Evolutionary conservation across 345 rosid genomes (phyloP).

Genomic region (Eucalyptus tenuipes): DNA sequence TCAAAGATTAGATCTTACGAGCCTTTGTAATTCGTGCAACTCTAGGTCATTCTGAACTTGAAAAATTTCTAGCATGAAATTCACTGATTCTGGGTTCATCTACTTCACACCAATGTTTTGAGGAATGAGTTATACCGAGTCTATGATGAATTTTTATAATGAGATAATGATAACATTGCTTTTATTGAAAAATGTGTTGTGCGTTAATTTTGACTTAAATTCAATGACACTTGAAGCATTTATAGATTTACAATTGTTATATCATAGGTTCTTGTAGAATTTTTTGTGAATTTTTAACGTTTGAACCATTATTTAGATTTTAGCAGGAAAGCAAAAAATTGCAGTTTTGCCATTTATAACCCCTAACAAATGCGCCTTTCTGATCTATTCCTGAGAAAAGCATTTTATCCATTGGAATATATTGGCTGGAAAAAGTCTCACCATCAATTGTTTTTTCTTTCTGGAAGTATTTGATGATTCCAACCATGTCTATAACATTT

Average conservation of each 20-base stretch:
- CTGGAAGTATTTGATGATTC: background rate
- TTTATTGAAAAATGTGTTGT: background rate
- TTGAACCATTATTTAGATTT: background rate
- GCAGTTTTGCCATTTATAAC: background rate
- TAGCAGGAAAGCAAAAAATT: background rate
- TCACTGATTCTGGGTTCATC: background rate
- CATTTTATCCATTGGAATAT: background rate
- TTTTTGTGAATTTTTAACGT: background rate
- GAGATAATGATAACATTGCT: background rate
- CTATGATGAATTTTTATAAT: background rate
- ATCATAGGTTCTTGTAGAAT: background rate
- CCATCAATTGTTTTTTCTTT: background rate
- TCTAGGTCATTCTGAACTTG: background rate
- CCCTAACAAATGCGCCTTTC: background rate
- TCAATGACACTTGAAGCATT: background rate
- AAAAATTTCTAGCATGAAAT: background rate
- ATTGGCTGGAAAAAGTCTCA: background rate
- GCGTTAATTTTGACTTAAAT: background rate
- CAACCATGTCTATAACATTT: background rate
- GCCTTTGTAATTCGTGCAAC: background rate
- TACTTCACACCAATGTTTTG: background rate
- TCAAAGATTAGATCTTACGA: background rate
- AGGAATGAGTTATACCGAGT: background rate
- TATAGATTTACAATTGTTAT: background rate
- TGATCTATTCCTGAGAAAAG: background rate